Evolutionary conservation across 345 rosid genomes (phyloP), one percentile per base, ranked within the genome.

Genomic region (Arabidopsis arenosa): DNA sequence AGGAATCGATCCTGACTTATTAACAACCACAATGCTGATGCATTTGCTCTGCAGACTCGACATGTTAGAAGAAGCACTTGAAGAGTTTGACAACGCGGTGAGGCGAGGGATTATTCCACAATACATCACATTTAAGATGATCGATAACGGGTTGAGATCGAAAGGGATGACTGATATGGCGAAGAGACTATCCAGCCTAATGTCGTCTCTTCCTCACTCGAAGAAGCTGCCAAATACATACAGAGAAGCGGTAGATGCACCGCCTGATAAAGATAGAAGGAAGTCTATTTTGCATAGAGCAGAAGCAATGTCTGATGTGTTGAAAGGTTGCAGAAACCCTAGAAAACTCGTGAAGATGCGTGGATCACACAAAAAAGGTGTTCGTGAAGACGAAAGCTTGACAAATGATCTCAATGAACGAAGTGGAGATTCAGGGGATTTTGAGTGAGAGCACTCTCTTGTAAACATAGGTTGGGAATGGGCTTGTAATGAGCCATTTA

Each of bases 81-180:
- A 60, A 5, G 93, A 83, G 85, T 89, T 94, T 75, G 89, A 86
- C 85, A 89, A 84, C 41, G 85, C 81, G 73, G 70, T 92, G 56
- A 76, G 89, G 51, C 85, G 90, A 66, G 98, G 97, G 51, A 63
- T 89, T 3, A 83, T 80, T 82, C 97, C 97, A 12, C 92, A 85
- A 81, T 84, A 85, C 73, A 89, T 85, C 59, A 92, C 97, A 33
- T 94, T 88, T 59, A 85, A 83, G 71, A 82, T 88, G 82, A 58
- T 92, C 63, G 83, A 83, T 67, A 75, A 84, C 35, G 96, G 86
- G 58, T 84, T 92, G 75, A 84, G 74, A 75, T 83, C 77, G 68
- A 83, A 63, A 11, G 87, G 93, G 79, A 84, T 84, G 91, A 75
- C 18, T 13, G 87, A 77, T 39, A 76, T 90, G 96, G 82, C 87